Evolutionary conservation across 441 rosid genomes (phyloP).

Genomic region (Erodium trifolium): DNA sequence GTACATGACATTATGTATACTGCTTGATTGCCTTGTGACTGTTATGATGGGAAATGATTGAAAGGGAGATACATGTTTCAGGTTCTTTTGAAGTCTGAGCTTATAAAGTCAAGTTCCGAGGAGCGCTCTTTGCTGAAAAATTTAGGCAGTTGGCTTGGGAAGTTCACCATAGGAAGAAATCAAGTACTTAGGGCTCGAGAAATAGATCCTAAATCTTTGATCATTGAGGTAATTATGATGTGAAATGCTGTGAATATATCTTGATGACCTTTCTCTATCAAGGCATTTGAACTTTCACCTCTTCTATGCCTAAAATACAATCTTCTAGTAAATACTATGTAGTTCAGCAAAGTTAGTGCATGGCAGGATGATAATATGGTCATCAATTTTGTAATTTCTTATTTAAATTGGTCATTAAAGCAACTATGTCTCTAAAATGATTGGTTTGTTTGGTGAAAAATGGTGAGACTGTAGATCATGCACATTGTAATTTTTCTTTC

Average conservation of each 20-base stretch:
- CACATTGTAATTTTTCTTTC: background rate
- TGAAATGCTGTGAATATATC: background rate
- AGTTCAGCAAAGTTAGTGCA: background rate
- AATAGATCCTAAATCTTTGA: constrained; percentile 96
- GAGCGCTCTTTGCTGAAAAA: constrained; percentile 95
- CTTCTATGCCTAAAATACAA: background rate
- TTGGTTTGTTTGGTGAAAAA: background rate
- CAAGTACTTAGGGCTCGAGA: constrained; percentile 88
- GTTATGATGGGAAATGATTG: background rate
- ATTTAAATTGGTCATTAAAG: background rate
- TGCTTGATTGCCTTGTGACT: background rate
- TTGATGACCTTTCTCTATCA: constrained; percentile 4
- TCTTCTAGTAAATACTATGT: background rate
- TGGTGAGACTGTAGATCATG: background rate
- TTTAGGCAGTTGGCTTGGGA: constrained; percentile 99
- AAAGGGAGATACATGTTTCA: constrained; percentile 24
- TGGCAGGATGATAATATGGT: background rate
- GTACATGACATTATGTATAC: background rate
- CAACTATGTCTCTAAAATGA: background rate
- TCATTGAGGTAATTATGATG: constrained; percentile 62
- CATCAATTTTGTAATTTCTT: background rate
- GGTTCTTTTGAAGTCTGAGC: constrained; percentile 98
- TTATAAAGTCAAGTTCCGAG: constrained; percentile 94
- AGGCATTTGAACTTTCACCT: background rate
- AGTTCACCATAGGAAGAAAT: constrained; percentile 94